These are phyloP conservation scores for Ophiosphaerella korrae DNA, from an alignment of 2,329 filamentous ascomycete genomes.

Conservation along the genomic window DNA sequence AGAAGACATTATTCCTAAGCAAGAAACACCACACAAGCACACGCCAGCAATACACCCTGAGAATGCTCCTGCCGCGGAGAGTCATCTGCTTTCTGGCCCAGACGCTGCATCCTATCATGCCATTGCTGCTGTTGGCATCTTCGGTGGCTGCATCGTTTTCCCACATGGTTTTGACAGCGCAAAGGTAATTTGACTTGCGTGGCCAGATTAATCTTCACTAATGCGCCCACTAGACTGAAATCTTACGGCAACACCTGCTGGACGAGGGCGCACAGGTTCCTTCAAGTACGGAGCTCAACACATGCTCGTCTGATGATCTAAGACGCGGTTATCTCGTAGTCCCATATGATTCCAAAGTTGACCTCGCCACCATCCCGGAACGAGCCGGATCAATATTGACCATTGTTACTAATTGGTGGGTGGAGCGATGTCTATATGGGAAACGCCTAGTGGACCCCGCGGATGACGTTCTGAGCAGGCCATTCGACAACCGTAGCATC, in stretches of 20 bases:
- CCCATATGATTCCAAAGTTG: slow-evolving; percentile 50
- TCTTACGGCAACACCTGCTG: slow-evolving; percentile 39
- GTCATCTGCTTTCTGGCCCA: slow-evolving; percentile 13
- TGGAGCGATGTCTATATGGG: slow-evolving; percentile 84
- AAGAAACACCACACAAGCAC: slow-evolving; percentile 18
- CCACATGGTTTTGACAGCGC: slow-evolving; percentile 51
- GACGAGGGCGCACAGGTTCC: slow-evolving; percentile 45
- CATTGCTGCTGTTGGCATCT: slow-evolving; percentile 46
- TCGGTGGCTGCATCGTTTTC: slow-evolving; percentile 50
- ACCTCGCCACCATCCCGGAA: slow-evolving; percentile 42
- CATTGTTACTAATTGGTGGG: slow-evolving; percentile 85
- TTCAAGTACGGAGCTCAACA: slow-evolving; percentile 31
- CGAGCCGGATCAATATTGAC: slow-evolving; percentile 37
- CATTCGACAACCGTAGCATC: slow-evolving; percentile 74
- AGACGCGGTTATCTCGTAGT: slow-evolving; percentile 49
- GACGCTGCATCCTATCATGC: slow-evolving; percentile 14
- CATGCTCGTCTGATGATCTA: slow-evolving; percentile 33
- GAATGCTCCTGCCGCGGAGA: slow-evolving; percentile 7
- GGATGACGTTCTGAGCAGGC: slow-evolving; percentile 74
- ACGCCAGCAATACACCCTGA: slow-evolving; percentile 7
- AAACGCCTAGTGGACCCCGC: slow-evolving; percentile 73
- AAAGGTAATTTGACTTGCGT: slow-evolving; percentile 39
- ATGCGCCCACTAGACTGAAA: slow-evolving; percentile 35
- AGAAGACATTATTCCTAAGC: slow-evolving; percentile 31
- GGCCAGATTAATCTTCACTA: slow-evolving; percentile 19